These are phyloP conservation scores for Clausena lansium DNA, from an alignment of 345 rosid species.

Conservation along the genomic window DNA sequence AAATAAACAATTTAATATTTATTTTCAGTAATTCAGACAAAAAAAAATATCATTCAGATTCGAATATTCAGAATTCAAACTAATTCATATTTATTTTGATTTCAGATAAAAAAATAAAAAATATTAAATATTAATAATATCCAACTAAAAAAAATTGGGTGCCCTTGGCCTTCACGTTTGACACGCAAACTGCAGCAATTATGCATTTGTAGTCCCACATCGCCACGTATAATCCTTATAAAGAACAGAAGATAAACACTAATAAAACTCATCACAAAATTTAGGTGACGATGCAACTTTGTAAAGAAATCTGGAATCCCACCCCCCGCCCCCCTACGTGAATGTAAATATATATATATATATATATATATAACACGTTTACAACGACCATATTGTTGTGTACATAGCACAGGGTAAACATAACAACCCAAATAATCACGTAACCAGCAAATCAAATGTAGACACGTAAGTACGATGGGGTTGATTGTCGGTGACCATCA, in stretches of 20 bases:
- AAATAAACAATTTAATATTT: too few relatives aligned
- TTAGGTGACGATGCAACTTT: neutral
- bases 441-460: neutral
- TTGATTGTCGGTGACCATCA: constrained; percentile 7
- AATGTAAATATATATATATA: too few relatives aligned
- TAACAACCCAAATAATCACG: neutral
- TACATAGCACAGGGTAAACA: neutral
- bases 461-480: constrained; percentile 3
- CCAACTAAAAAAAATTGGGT: too few relatives aligned
- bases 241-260: neutral
- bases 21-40: too few relatives aligned
- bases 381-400: neutral
- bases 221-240: neutral
- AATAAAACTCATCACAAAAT: neutral
- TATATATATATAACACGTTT: constrained; percentile 10
- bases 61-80: too few relatives aligned
- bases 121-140: too few relatives aligned
- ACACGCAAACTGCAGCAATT: neutral
- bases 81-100: too few relatives aligned
- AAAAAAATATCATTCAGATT: too few relatives aligned
- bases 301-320: neutral
- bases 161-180: neutral
- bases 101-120: too few relatives aligned
- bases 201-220: neutral
- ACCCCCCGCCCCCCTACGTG: neutral